Base-by-base conservation (phyloP, 1,284 basidiomycete species). In the Anthracocystis panici-leucophaei region DNA sequence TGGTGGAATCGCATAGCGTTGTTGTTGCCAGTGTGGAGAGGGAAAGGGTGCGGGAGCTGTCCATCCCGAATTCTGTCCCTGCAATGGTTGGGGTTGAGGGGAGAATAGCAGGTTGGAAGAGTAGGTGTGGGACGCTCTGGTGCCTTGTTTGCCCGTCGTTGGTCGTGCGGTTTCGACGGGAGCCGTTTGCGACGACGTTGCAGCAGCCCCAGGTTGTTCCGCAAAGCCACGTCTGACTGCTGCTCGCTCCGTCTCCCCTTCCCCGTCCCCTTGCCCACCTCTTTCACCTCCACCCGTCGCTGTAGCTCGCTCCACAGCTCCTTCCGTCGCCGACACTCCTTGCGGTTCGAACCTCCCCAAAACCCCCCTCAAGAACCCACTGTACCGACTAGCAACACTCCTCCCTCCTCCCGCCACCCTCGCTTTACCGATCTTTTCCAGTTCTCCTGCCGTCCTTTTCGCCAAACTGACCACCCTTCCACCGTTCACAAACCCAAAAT, bases 331-430 rank as follows among this genome's bases (percentile, higher is more conserved):
- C 18, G 27, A 27, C 27, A 40, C 53, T 12, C 11, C 35, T 38
- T n/a, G 5, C 23, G 48, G 9, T 35, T 44, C 57, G 16, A 63
- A 60, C 42, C 66, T 25, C 7, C 4, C 59, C 46, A 75, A 41
- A 5, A 75, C 59, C 16, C 51, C 59, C 7, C 20, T 20, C 51
- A 75, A 33, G 49, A 75, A 75, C n/a, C 29, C 63, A 21, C 57
- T 55, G 18, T 69, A 75, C 54, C 57, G 65, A 4, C 29, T 42
- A 10, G 62, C 72, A 10, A 70, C 45, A 27, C 65, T 69, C 27
- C 40, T 52, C 18, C 56, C 46, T 8, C 31, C 44, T 42, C 10
- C 55, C 35, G 35, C 35, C 11, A 38, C 55, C 25, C 31, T 56
- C 1, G 65, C 56, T 16, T 4, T 44, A 4, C 66, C 66, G 20